A percentile compares a stretch with the other conserved stretches of the same genome.
These are phyloP conservation scores for Boletellus sp. DNA, from an alignment of 768 basidiomycete species.

Conservation along the genomic window DNA sequence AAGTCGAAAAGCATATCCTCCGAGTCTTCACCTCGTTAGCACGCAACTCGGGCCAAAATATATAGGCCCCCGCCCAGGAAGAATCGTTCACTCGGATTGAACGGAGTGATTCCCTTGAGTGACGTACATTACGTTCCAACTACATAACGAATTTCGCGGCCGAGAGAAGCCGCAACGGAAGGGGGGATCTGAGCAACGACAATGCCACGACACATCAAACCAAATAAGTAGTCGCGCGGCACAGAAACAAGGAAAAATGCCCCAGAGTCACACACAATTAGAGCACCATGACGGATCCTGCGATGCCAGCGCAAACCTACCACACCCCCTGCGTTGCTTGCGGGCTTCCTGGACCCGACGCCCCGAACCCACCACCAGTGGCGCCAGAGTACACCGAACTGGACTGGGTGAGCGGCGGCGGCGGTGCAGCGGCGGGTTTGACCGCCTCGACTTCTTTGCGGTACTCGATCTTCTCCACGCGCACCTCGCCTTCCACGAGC, in stretches of 20 bases:
- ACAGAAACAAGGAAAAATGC: not conserved
- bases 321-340: conserved; percentile 27
- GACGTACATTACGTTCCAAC: not conserved
- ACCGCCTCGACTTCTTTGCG: conserved; percentile 53
- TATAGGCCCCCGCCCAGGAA: not conserved
- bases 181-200: not conserved
- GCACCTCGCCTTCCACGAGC: conserved; percentile 87
- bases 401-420: conserved; percentile 23
- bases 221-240: not conserved
- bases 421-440: conserved; percentile 24
- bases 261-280: not conserved
- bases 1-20: too few species aligned
- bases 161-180: not conserved
- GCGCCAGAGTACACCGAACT: conserved; percentile 34
- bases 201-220: not conserved
- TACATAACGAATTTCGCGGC: not conserved
- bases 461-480: conserved; percentile 90
- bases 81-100: not conserved
- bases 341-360: conserved; percentile 25
- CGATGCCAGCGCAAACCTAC: conserved; percentile 8
- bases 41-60: too few species aligned
- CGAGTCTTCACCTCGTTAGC: too few species aligned
- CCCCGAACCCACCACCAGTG: conserved; percentile 15
- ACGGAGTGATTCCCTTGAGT: not conserved
- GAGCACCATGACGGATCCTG: not conserved